A percentile compares a stretch with the other conserved stretches of the same genome.
Conservation (phyloP, 2,329 filamentous ascomycete species). For the Pestalotiopsis fici region DNA sequence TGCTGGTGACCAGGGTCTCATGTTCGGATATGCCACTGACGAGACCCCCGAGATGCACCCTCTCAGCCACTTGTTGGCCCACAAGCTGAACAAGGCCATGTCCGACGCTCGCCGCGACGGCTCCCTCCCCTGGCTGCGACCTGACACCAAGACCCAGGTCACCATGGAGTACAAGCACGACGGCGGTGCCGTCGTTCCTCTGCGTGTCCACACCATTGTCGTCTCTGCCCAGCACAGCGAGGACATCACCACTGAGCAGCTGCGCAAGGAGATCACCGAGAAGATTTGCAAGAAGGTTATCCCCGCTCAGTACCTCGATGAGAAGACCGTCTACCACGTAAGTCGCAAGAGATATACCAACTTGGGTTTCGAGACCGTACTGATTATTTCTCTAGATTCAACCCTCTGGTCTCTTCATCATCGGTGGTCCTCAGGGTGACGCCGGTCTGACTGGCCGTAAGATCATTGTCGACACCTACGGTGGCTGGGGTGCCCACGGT, state of each 20-base stretch:
- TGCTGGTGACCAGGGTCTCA: conserved; percentile 99
- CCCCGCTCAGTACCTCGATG: conserved; percentile 87
- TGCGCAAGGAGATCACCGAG: conserved; percentile 92
- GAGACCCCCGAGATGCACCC: conserved; percentile 98
- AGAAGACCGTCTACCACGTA: conserved; percentile 93
- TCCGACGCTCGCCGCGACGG: conserved; percentile 85
- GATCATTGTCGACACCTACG: conserved; percentile 99
- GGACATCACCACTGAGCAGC: conserved; percentile 84
- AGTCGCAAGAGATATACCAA: conserved; percentile 33
- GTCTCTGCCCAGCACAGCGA: conserved; percentile 93
- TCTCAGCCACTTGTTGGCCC: conserved; percentile 88
- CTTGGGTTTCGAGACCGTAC: neutral
- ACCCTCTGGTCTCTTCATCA: conserved; percentile 98
- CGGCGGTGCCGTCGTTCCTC: conserved; percentile 86
- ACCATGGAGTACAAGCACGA: conserved; percentile 99
- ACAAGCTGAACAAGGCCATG: conserved; percentile 98
- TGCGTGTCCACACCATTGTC: conserved; percentile 94
- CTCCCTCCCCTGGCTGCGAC: conserved; percentile 87
- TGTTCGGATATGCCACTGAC: conserved; percentile 99
- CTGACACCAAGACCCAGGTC: conserved; percentile 99
- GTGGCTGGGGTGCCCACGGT: conserved; percentile 99
- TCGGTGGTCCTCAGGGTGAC: conserved; percentile 98
- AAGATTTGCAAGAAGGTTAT: conserved; percentile 98
- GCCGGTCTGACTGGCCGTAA: conserved; percentile 98
- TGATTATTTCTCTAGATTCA: conserved; percentile 65